Evolutionary conservation across 1,139 yeast species (phyloP).

Genomic region (Maudiozyma humilis): DNA sequence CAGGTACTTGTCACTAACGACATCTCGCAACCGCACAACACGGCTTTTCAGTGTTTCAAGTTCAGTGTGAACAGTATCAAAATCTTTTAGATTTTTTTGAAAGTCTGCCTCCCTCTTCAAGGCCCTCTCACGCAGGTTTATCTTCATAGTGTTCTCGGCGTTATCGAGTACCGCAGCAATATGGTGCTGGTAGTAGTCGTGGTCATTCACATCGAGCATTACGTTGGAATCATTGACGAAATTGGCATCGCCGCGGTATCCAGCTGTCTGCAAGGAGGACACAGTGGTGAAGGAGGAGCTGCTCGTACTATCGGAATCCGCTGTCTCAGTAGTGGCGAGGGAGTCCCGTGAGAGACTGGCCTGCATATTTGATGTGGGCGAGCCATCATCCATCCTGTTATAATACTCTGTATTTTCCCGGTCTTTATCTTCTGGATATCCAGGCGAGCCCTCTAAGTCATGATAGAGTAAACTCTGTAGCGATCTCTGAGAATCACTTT

Average conservation of each 20-base stretch:
- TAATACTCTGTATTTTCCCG: not conserved
- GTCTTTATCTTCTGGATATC: not conserved
- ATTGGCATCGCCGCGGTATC: not conserved
- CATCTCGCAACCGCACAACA: conserved; percentile 10
- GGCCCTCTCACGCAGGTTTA: conserved; percentile 10
- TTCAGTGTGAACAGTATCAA: conserved; percentile 12
- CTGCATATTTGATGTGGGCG: conserved; percentile 3
- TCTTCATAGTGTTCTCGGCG: conserved; percentile 14
- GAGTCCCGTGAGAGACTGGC: conserved; percentile 1
- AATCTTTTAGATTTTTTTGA: conserved; percentile 9
- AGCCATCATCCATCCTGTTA: not conserved
- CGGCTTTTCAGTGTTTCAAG: conserved; percentile 10
- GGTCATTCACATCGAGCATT: conserved; percentile 10
- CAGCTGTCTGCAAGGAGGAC: conserved; percentile 1
- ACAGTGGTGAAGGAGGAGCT: conserved; percentile 5
- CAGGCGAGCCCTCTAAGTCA: conserved; percentile 13
- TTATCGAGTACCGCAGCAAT: conserved; percentile 12
- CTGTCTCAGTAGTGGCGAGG: not conserved
- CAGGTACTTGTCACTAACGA: conserved; percentile 13
- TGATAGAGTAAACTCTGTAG: conserved; percentile 17
- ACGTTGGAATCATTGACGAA: not conserved
- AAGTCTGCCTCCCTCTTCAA: conserved; percentile 14
- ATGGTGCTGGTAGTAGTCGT: conserved; percentile 16
- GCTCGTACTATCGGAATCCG: not conserved
- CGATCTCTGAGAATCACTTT: conserved; percentile 11